A percentile compares a stretch with the other conserved stretches of the same genome.
These are phyloP conservation scores for Vinca major DNA, from an alignment of 305 asterid genomes.

Conservation along the genomic window DNA sequence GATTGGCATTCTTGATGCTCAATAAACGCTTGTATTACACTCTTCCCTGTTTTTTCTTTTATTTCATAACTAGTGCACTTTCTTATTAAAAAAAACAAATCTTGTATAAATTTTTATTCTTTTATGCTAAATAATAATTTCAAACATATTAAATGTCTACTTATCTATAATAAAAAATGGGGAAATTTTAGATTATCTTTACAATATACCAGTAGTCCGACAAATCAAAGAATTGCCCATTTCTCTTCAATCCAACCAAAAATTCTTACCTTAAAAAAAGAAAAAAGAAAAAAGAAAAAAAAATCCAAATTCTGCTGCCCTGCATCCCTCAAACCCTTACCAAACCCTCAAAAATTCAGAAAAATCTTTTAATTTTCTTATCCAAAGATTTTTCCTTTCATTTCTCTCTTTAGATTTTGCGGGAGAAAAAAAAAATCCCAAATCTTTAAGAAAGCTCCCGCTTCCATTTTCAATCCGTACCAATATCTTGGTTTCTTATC, in stretches of 20 bases:
- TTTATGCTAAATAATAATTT: too few relatives aligned
- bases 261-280: too few relatives aligned
- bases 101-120: too few relatives aligned
- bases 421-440: background rate
- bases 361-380: conserved; percentile 2
- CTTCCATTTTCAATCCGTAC: background rate
- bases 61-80: too few relatives aligned
- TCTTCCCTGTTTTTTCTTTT: too few relatives aligned
- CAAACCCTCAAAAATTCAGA: background rate
- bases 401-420: background rate
- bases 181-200: too few relatives aligned
- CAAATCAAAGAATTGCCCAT: background rate
- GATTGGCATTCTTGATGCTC: too few relatives aligned
- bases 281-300: too few relatives aligned
- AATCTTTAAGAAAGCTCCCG: conserved; percentile 6
- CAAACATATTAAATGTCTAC: too few relatives aligned
- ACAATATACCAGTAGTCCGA: background rate
- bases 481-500: conserved; percentile 17
- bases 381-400: conserved; percentile 1
- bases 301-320: background rate
- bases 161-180: too few relatives aligned
- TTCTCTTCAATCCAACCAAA: background rate
- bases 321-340: background rate
- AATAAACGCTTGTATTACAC: too few relatives aligned
- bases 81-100: too few relatives aligned